phyloP scores from a whole-genome alignment of 768 basidiomycete genomes.

The Xerocomellus amylosporus region DNA sequence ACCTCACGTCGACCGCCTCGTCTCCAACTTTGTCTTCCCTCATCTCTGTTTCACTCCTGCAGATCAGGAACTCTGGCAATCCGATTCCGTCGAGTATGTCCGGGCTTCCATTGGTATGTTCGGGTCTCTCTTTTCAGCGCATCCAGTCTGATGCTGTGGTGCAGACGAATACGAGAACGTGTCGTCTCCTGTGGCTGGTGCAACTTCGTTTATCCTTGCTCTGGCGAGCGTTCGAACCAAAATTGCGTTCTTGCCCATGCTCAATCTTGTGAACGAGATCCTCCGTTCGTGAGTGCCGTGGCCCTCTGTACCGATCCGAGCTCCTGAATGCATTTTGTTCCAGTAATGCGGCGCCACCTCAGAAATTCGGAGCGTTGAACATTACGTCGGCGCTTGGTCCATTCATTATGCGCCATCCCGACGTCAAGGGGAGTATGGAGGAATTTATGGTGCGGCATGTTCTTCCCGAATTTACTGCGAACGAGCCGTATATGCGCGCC shows the following conservation, averaged over 20 bases:
- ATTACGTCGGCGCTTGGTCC: conserved; percentile 75
- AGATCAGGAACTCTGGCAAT: conserved; percentile 68
- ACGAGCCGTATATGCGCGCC: conserved; percentile 72
- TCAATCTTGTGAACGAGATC: conserved; percentile 74
- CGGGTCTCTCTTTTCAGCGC: not conserved
- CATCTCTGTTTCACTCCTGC: conserved; percentile 74
- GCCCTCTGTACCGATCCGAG: not conserved
- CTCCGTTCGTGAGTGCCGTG: conserved; percentile 53
- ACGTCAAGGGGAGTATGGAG: conserved; percentile 75
- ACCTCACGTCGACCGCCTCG: conserved; percentile 74
- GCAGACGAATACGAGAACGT: conserved; percentile 81
- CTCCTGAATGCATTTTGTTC: conserved; percentile 1
- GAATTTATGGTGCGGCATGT: conserved; percentile 73
- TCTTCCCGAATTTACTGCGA: conserved; percentile 63
- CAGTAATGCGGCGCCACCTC: conserved; percentile 52
- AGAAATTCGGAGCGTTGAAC: conserved; percentile 83
- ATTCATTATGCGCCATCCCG: conserved; percentile 82
- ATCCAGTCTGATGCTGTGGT: not conserved
- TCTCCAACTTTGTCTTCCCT: conserved; percentile 84
- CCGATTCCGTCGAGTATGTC: conserved; percentile 83
- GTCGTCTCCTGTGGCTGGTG: conserved; percentile 72
- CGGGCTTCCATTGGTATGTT: conserved; percentile 67
- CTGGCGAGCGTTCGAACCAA: conserved; percentile 79
- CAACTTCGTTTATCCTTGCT: conserved; percentile 76
- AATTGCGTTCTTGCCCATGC: conserved; percentile 75